Evolutionary conservation across 768 basidiomycete genomes (phyloP).

Genomic region (Boletus huronensis): DNA sequence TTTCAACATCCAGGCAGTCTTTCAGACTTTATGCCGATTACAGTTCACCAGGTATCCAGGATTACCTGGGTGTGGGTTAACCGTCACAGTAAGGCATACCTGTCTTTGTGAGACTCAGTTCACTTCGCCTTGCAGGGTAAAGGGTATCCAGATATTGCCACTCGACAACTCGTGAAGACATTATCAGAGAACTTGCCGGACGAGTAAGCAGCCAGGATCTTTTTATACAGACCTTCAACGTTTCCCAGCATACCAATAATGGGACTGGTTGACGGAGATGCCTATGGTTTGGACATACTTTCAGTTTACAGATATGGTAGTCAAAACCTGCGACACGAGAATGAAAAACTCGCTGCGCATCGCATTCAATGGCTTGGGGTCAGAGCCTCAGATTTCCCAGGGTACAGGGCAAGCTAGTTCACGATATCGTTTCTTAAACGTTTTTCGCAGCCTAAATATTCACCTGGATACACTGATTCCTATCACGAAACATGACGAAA

Average conservation of each 20-base stretch:
- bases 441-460: conserved; percentile 51
- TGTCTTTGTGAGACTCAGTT: not conserved
- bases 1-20: conserved; percentile 68
- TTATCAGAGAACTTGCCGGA: conserved; percentile 63
- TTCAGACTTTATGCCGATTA: conserved; percentile 74
- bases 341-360: conserved; percentile 57
- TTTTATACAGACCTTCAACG: not conserved
- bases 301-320: conserved; percentile 87
- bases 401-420: conserved; percentile 38
- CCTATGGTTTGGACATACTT: conserved; percentile 89
- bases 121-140: conserved; percentile 63
- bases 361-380: conserved; percentile 82
- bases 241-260: conserved; percentile 65
- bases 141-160: conserved; percentile 94
- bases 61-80: conserved; percentile 61
- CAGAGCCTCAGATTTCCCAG: conserved; percentile 59
- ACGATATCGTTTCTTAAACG: not conserved
- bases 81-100: conserved; percentile 61
- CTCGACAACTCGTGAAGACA: conserved; percentile 75
- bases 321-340: conserved; percentile 64
- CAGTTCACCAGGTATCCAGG: conserved; percentile 46
- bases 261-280: conserved; percentile 85
- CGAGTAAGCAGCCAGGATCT: conserved; percentile 39
- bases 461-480: conserved; percentile 60
- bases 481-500: conserved; percentile 67